Conservation (phyloP, 2,329 filamentous ascomycete species). For the Cryphonectria carpinicola region DNA sequence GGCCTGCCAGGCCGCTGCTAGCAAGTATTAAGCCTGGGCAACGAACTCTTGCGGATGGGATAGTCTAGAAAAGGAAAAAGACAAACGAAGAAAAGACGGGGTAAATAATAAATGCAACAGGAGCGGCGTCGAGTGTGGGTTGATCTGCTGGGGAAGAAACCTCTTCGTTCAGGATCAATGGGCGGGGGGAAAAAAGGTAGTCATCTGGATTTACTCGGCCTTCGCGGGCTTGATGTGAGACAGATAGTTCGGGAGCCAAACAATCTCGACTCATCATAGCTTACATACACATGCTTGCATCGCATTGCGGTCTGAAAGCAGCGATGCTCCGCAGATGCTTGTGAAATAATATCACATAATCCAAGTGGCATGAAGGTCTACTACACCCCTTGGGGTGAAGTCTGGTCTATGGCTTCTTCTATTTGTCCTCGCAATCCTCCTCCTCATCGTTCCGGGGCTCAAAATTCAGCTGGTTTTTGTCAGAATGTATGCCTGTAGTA, state of each 20-base stretch:
- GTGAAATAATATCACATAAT: slow-evolving; percentile 32
- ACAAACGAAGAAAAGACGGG: not conserved
- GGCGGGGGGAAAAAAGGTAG: not conserved
- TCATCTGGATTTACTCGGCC: not conserved
- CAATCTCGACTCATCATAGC: slow-evolving; percentile 24
- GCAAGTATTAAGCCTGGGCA: slow-evolving; percentile 62
- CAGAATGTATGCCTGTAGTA: slow-evolving; percentile 31
- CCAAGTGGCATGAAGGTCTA: not conserved
- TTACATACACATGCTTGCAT: slow-evolving; percentile 7
- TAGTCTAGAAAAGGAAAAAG: not conserved
- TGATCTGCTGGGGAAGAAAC: not conserved
- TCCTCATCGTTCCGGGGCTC: slow-evolving; percentile 67
- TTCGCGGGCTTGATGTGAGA: not conserved
- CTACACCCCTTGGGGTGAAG: not conserved
- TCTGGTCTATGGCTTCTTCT: slow-evolving; percentile 19
- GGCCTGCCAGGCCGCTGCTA: slow-evolving; percentile 80
- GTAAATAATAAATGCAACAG: too few relatives aligned
- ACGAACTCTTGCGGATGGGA: too few relatives aligned
- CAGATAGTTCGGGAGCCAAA: not conserved
- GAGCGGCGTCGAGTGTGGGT: not conserved
- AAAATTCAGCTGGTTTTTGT: slow-evolving; percentile 63
- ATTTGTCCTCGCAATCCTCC: slow-evolving; percentile 45
- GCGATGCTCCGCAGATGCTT: slow-evolving; percentile 10
- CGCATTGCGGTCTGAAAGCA: slow-evolving; percentile 16
- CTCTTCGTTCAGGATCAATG: not conserved